Evolutionary conservation across 768 basidiomycete genomes (phyloP).

Genomic region (Rhodotorula paludigena): DNA sequence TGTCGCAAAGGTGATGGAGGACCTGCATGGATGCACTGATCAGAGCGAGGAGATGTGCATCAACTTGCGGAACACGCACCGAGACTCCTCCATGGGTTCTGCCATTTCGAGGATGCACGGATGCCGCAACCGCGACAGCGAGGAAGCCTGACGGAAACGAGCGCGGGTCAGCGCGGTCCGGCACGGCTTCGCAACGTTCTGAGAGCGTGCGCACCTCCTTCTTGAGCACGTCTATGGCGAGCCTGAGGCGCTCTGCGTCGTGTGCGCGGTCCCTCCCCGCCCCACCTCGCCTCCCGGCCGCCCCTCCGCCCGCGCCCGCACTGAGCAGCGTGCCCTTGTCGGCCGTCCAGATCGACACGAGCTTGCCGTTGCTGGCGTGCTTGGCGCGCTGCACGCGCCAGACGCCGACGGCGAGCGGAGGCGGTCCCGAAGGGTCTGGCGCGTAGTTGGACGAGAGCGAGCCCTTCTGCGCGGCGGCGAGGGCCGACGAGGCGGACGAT

Average conservation of each 20-base stretch:
- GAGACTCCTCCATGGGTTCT: constrained; percentile 79
- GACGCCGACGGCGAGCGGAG: constrained; percentile 53
- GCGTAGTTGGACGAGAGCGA: constrained; percentile 22
- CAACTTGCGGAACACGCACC: not conserved
- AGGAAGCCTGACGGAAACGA: constrained; percentile 51
- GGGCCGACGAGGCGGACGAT: constrained; percentile 16
- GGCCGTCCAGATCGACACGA: constrained; percentile 85
- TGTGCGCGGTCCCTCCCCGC: constrained; percentile 51
- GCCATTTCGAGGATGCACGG: constrained; percentile 96
- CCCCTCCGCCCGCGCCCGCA: constrained; percentile 53
- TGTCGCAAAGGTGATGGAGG: constrained; percentile 84
- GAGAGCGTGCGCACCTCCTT: constrained; percentile 62
- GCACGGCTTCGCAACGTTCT: too few relatives aligned
- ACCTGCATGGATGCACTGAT: constrained; percentile 54
- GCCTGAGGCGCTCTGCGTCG: constrained; percentile 57
- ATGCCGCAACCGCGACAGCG: constrained; percentile 77
- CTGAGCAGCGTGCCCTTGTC: constrained; percentile 71
- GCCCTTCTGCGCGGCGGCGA: constrained; percentile 6
- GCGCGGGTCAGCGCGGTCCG: not conserved
- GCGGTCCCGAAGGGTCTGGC: not conserved
- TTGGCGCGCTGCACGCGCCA: constrained; percentile 83
- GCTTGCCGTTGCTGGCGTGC: constrained; percentile 84
- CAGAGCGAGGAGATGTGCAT: not conserved
- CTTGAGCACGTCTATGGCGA: constrained; percentile 76
- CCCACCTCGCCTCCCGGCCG: constrained; percentile 17